Evolutionary conservation across 1,284 basidiomycete genomes (phyloP).

Genomic region (Phellopilus nigrolimitatus): DNA sequence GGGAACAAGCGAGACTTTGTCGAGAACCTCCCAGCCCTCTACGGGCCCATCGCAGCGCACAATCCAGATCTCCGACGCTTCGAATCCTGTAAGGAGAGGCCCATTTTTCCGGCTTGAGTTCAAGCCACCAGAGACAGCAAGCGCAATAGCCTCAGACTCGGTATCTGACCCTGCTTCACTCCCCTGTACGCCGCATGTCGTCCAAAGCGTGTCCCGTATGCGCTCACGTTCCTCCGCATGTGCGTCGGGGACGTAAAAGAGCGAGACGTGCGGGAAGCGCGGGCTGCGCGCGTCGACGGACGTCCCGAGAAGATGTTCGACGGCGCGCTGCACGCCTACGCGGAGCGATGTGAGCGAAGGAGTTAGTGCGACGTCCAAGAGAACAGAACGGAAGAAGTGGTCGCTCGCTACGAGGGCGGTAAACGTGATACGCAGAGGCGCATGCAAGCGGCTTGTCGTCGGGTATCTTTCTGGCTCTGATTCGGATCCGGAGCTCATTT

Average conservation of each 20-base stretch:
- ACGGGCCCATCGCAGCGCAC: slow-evolving; percentile 58
- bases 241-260: slow-evolving; percentile 62
- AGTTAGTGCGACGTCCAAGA: slow-evolving; percentile 44
- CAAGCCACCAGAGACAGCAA: not conserved
- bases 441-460: not conserved
- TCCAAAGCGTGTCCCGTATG: slow-evolving; percentile 34
- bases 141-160: slow-evolving; percentile 3
- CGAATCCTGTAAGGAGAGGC: slow-evolving; percentile 41
- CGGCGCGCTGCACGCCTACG: slow-evolving; percentile 36
- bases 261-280: slow-evolving; percentile 60
- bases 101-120: slow-evolving; percentile 2
- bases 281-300: slow-evolving; percentile 44
- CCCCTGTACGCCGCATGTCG: slow-evolving; percentile 30
- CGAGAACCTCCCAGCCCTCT: slow-evolving; percentile 27
- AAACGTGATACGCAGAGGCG: slow-evolving; percentile 41
- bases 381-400: slow-evolving; percentile 69
- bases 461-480: not conserved
- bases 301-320: slow-evolving; percentile 24
- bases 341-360: slow-evolving; percentile 46
- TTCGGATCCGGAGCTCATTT: no score
- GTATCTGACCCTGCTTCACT: slow-evolving; percentile 25
- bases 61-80: slow-evolving; percentile 55
- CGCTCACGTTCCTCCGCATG: slow-evolving; percentile 40
- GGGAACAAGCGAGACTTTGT: not conserved
- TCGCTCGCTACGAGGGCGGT: slow-evolving; percentile 48